These are phyloP conservation scores for Fonsecaea multimorphosa DNA, from an alignment of 2,329 filamentous ascomycete genomes.

Conservation along the genomic window DNA sequence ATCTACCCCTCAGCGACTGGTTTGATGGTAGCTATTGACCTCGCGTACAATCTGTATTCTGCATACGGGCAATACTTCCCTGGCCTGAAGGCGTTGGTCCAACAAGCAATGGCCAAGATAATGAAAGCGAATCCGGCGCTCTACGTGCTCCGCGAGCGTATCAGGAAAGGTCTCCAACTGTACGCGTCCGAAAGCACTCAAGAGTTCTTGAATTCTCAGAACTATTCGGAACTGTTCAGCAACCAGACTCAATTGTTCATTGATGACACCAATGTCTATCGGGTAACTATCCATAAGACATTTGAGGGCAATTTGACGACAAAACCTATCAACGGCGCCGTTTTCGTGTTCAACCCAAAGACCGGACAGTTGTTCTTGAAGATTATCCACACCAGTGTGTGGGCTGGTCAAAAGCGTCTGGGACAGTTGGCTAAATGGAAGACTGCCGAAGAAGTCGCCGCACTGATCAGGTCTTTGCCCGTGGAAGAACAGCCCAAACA, in stretches of 20 bases:
- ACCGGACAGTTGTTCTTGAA: constrained; percentile 98
- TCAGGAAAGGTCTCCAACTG: constrained; percentile 94
- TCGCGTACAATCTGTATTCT: constrained; percentile 98
- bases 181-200: constrained; percentile 99
- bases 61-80: constrained; percentile 99
- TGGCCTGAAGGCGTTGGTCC: constrained; percentile 89
- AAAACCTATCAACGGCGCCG: constrained; percentile 98
- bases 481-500: constrained; percentile 99
- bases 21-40: constrained; percentile 95
- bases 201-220: constrained; percentile 98
- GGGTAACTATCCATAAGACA: constrained; percentile 99
- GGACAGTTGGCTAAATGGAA: constrained; percentile 99
- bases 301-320: constrained; percentile 99
- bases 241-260: constrained; percentile 99
- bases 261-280: constrained; percentile 98
- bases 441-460: constrained; percentile 98
- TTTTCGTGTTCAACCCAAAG: constrained; percentile 99
- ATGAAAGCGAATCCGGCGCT: constrained; percentile 99
- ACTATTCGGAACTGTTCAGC: constrained; percentile 98
- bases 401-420: constrained; percentile 98
- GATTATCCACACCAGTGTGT: constrained; percentile 99
- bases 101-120: constrained; percentile 99
- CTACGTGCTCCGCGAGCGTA: constrained; percentile 96
- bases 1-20: constrained; percentile 97
- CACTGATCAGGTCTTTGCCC: constrained; percentile 90